A percentile compares a stretch with the other conserved stretches of the same genome.
Evolutionary conservation across 2,329 filamentous ascomycete species (phyloP).

Genomic region (Alternaria sp.): DNA sequence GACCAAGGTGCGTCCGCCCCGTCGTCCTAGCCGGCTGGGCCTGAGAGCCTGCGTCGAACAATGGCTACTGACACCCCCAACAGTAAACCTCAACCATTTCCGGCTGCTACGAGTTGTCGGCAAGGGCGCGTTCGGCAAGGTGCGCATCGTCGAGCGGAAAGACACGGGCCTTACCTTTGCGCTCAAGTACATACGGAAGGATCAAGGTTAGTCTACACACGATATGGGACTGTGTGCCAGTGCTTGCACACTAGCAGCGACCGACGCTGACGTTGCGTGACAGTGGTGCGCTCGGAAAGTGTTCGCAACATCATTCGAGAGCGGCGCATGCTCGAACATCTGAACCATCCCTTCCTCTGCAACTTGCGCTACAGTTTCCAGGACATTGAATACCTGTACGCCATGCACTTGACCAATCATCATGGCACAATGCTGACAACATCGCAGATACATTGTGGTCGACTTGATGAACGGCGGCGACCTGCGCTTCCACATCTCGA

Average conservation of each 20-base stretch:
- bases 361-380: conserved; percentile 99
- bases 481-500: conserved; percentile 94
- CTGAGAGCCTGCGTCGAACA: not conserved
- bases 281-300: conserved; percentile 96
- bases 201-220: conserved; percentile 75
- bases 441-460: conserved; percentile 81
- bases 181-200: conserved; percentile 97
- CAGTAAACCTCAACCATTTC: conserved; percentile 98
- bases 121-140: conserved; percentile 97
- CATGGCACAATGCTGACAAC: conserved; percentile 23
- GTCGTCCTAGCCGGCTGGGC: not conserved
- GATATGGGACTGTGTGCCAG: conserved; percentile 4
- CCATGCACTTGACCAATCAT: conserved; percentile 12
- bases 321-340: conserved; percentile 95
- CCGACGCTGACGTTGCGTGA: conserved; percentile 43
- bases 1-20: conserved; percentile 77
- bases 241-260: conserved; percentile 13
- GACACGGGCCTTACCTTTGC: conserved; percentile 94
- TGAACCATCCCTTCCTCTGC: conserved; percentile 97
- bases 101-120: conserved; percentile 93
- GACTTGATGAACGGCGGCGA: conserved; percentile 98
- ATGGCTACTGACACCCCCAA: conserved; percentile 23
- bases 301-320: conserved; percentile 98
- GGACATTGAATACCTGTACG: conserved; percentile 97
- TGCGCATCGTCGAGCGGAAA: conserved; percentile 97